These are phyloP conservation scores for Pseudogymnoascus sp. DNA, from an alignment of 2,329 filamentous ascomycete genomes.

Conservation along the genomic window DNA sequence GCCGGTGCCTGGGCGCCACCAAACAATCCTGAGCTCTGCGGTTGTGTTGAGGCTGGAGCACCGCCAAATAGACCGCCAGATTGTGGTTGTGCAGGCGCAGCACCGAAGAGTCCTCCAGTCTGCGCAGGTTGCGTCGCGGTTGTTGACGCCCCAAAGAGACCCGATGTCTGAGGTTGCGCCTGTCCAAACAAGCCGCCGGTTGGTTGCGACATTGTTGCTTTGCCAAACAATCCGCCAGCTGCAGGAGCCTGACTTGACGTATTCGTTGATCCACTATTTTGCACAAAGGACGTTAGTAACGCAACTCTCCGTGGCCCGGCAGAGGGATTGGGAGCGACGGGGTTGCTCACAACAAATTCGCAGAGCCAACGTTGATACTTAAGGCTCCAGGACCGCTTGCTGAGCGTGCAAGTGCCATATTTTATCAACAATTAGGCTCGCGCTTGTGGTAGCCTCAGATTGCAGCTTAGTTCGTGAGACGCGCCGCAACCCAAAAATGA, in stretches of 20 bases:
- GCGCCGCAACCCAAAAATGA: conserved; percentile 13
- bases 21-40: conserved; percentile 26
- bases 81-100: conserved; percentile 19
- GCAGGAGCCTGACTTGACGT: conserved; percentile 20
- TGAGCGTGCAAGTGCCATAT: conserved; percentile 41
- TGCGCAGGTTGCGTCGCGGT: conserved; percentile 20
- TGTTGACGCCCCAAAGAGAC: conserved; percentile 29
- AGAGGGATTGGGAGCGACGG: conserved; percentile 6
- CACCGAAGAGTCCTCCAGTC: conserved; percentile 29
- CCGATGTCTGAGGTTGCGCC: conserved; percentile 6
- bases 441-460: conserved; percentile 8
- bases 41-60: conserved; percentile 18
- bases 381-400: conserved; percentile 54
- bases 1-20: conserved; percentile 25
- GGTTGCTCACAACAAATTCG: conserved; percentile 50
- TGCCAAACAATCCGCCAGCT: conserved; percentile 29
- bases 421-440: conserved; percentile 10
- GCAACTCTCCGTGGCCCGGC: background rate
- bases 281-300: background rate
- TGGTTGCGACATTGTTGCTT: conserved; percentile 24
- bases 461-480: conserved; percentile 8
- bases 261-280: conserved; percentile 24
- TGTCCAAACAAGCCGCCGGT: conserved; percentile 11
- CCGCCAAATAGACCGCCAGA: conserved; percentile 24
- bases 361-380: conserved; percentile 57